Evolutionary conservation across 73 alveolate genomes (phyloP), one percentile per base, ranked within the genome.

Genomic region (Paramecium sexaurelia): DNA sequence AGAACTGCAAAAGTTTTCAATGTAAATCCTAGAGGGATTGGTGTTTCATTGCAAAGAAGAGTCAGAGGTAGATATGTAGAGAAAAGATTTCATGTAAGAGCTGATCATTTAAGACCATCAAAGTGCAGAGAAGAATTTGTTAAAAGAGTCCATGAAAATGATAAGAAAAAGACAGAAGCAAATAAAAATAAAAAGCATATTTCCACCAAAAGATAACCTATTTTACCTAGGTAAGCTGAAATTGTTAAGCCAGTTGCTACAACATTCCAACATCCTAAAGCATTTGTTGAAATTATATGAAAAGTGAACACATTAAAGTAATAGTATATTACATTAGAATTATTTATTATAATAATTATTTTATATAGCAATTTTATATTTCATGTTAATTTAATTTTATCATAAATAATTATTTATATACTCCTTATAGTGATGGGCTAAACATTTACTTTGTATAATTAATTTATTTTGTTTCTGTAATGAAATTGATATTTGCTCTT

Each of bases 41-140:
- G 99, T 55, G 97, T 96, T 40, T 93, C 87, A 71, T 95, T 96
- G 55, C 91, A 94, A 91, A 96, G 95, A 95, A 92, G 89, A 92
- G 98, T 96, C 55, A 94, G 98, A 75, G 97, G 95, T 61, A 94
- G 97, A 85, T 94, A 92, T 96, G 93, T 96, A 66, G 94, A 92
- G 66, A 96, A 96, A 94, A 97, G 98, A 95, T 91, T 96, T 82
- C 97, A 96, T 91, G 98, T 96, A 57, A 97, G 98, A 93, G 92
- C 93, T 40, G 99, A 96, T 91, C 99, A 96, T 71, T 91, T 96
- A 55, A 95, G 98, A 95, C 97, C 90, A 87, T 95, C 98, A 55
- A 94, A 96, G 75, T 96, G 99, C 97, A 95, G 98, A 93, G 99
- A 96, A 83, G 99, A 97, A 69, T 98, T 98, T 97, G 95, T 96